Base-by-base conservation (phyloP, 2,329 filamentous ascomycete species). In the Teratosphaeria epicoccoides region DNA sequence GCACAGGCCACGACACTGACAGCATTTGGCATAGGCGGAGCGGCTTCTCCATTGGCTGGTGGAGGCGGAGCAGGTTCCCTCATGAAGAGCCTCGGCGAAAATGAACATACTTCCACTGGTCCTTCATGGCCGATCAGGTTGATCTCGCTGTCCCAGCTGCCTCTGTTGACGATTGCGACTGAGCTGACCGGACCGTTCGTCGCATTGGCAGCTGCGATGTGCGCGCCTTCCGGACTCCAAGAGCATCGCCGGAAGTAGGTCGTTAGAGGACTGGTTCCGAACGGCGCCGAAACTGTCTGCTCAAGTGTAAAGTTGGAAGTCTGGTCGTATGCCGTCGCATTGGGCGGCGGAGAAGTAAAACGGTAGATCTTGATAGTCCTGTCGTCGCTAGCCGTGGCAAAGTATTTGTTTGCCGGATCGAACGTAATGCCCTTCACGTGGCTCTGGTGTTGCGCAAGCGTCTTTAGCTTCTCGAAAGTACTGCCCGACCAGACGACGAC, bases 371-470 rank as follows among this genome's bases (percentile, higher is more conserved):
- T 95, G 70, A 98, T 95, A 2, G 89, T 91, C 54, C 93, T 83
- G 69, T 98, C 93, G 68, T 98, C 93, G 71, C 89, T 95, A 2
- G 94, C 90, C 0, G 94, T 98, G 14, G 94, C 93, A 70, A 98
- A 98, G 75, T 95, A 98, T 68, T 97, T 98, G 74, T 97, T 97
- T 43, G 93, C 93, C 0, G 93, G 93, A 66, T 98, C 93, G 66
- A 98, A 98, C 0, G 91, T 95, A 63, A 98, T 94, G 56, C 94
- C 93, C 69, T 98, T 98, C 73, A 98, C 93, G 67, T 97, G 94
- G 68, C 89, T 96, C 68, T 95, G 88, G 70, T 98, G 93, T 53
- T 90, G 85, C 2, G 89, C 83, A 4, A 98, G 74, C 2, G 88
- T 91, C 77, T 97, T 97, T 59, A 98, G 78, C 73, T 95, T 97